Percentiles rank a stretch among this genome's conserved stretches.
These are phyloP conservation scores for Blastocystis sp. DNA, from an alignment of 352 stramenopile species.

Conservation along the genomic window DNA sequence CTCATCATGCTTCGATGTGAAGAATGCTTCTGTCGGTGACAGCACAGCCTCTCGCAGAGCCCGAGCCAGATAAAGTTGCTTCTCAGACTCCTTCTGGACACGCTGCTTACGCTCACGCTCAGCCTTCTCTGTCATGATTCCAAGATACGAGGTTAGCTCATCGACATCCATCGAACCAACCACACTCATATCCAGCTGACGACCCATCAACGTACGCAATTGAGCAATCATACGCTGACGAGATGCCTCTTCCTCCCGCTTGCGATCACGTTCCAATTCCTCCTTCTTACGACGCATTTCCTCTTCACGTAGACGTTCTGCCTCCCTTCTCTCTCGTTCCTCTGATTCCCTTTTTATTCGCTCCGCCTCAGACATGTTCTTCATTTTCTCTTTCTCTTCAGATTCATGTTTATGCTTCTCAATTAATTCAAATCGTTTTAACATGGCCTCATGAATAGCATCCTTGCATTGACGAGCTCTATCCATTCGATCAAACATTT, in stretches of 20 bases:
- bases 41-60: conserved; percentile 28
- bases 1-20: neutral
- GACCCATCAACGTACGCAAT: neutral
- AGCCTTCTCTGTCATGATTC: neutral
- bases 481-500: neutral
- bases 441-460: neutral
- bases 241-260: neutral
- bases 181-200: neutral
- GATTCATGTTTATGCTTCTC: neutral
- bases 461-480: neutral
- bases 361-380: neutral
- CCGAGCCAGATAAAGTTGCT: neutral
- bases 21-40: neutral
- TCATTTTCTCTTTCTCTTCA: neutral
- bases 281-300: neutral
- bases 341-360: neutral
- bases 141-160: neutral
- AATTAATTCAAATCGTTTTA: neutral
- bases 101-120: neutral
- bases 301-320: conserved; percentile 1
- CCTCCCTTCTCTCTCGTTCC: neutral
- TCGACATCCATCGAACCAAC: neutral
- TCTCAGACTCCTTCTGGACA: neutral
- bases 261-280: neutral
- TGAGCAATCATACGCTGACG: neutral